A percentile compares a stretch with the other conserved stretches of the same genome.
Conservation (phyloP, 208 protist genomes). For the Leishmania tropica region DNA sequence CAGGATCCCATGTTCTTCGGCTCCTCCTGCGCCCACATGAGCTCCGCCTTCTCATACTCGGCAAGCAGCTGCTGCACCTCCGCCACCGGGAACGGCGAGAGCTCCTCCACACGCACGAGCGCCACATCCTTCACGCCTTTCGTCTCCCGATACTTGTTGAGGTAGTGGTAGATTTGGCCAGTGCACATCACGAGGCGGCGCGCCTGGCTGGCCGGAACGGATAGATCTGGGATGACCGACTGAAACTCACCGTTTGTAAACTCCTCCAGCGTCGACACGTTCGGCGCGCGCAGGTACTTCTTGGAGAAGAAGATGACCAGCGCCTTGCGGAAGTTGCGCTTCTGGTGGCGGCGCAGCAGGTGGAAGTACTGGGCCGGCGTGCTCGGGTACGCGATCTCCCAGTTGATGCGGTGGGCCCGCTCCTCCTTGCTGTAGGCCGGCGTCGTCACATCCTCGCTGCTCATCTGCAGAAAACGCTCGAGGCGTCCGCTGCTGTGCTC, state of each 20-base stretch:
- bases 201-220: slow-evolving; percentile 65
- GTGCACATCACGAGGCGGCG: slow-evolving; percentile 95
- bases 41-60: slow-evolving; percentile 90
- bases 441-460: slow-evolving; percentile 89
- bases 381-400: slow-evolving; percentile 92
- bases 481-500: slow-evolving; percentile 98
- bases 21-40: slow-evolving; percentile 98
- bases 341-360: slow-evolving; percentile 96
- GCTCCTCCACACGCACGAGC: slow-evolving; percentile 95
- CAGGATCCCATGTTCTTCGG: slow-evolving; percentile 97
- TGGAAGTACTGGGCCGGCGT: slow-evolving; percentile 99
- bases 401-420: slow-evolving; percentile 86
- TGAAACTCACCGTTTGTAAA: slow-evolving; percentile 66
- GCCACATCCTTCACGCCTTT: slow-evolving; percentile 80
- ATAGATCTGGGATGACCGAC: slow-evolving; percentile 79
- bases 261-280: slow-evolving; percentile 78
- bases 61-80: slow-evolving; percentile 82
- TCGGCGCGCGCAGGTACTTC: slow-evolving; percentile 87
- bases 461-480: slow-evolving; percentile 98
- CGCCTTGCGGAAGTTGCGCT: slow-evolving; percentile 98
- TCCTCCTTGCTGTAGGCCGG: slow-evolving; percentile 66
- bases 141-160: slow-evolving; percentile 72
- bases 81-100: slow-evolving; percentile 97
- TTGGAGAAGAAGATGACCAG: slow-evolving; percentile 96
- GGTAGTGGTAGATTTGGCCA: slow-evolving; percentile 97